These are phyloP conservation scores for Gnomoniopsis smithogilvyi DNA, from an alignment of 2,329 filamentous ascomycete species.

Conservation along the genomic window DNA sequence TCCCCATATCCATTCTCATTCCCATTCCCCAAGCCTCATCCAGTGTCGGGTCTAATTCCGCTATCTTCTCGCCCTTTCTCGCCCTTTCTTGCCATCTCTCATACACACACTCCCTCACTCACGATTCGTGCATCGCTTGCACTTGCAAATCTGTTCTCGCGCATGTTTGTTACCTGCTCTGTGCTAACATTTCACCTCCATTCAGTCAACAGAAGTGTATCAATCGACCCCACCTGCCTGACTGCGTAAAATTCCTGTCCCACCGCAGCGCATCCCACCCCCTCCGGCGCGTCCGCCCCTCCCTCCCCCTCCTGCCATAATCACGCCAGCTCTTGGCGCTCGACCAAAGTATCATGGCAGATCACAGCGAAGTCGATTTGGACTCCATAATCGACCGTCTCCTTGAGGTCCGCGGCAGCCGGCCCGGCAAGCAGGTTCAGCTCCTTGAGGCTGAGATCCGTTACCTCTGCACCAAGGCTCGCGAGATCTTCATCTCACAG, in stretches of 20 bases:
- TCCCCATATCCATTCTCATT: too few relatives aligned
- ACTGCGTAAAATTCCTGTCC: constrained; percentile 19
- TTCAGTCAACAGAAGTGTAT: constrained; percentile 18
- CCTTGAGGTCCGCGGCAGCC: constrained; percentile 94
- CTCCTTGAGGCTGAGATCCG: constrained; percentile 94
- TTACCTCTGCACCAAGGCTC: constrained; percentile 95
- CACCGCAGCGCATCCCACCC: constrained; percentile 18
- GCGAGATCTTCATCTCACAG: constrained; percentile 99
- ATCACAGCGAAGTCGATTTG: constrained; percentile 87
- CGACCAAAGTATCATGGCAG: constrained; percentile 49
- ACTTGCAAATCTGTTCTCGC: too few relatives aligned
- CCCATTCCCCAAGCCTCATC: background rate
- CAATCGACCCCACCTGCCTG: constrained; percentile 18
- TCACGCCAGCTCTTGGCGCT: constrained; percentile 30
- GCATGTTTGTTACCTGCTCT: too few relatives aligned
- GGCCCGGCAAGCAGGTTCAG: constrained; percentile 97
- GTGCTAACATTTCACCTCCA: background rate
- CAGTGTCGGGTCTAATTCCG: background rate
- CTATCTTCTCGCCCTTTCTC: background rate
- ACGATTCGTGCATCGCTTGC: too few relatives aligned
- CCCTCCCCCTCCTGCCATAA: constrained; percentile 18
- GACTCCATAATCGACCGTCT: constrained; percentile 99
- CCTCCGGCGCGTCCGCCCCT: constrained; percentile 18
- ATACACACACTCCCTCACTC: too few relatives aligned
- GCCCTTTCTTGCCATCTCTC: background rate